These are phyloP conservation scores for Sordariomycetes sp. DNA, from an alignment of 2,329 filamentous ascomycete species.

Conservation along the genomic window DNA sequence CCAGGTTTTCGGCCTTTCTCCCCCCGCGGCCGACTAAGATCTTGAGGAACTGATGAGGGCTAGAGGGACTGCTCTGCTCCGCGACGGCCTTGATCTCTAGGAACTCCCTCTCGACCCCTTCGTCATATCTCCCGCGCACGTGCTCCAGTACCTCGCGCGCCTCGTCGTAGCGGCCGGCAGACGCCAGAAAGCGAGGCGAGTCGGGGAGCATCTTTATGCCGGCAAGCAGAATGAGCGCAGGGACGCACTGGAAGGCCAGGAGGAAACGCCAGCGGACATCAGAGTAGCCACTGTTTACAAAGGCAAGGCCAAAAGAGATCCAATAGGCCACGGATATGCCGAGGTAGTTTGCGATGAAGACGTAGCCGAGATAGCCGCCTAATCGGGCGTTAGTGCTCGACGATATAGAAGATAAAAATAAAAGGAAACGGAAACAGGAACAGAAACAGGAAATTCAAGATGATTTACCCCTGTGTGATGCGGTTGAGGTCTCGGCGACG, in stretches of 20 bases:
- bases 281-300: slow-evolving; percentile 12
- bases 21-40: slow-evolving; percentile 22
- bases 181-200: slow-evolving; percentile 21
- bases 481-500: slow-evolving; percentile 31
- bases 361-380: slow-evolving; percentile 8
- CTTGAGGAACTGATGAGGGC: slow-evolving; percentile 22
- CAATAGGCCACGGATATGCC: slow-evolving; percentile 29
- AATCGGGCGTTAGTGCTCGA: neutral
- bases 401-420: too few relatives aligned
- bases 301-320: slow-evolving; percentile 19
- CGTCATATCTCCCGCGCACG: slow-evolving; percentile 16
- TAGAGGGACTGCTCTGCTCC: slow-evolving; percentile 19
- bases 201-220: slow-evolving; percentile 28
- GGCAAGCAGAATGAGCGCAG: slow-evolving; percentile 22
- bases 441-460: slow-evolving; percentile 21
- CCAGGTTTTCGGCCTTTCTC: slow-evolving; percentile 21
- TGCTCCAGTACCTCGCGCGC: slow-evolving; percentile 20
- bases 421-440: neutral
- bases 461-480: slow-evolving; percentile 29
- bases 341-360: slow-evolving; percentile 38
- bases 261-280: slow-evolving; percentile 22
- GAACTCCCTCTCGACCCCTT: slow-evolving; percentile 18
- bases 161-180: slow-evolving; percentile 12
- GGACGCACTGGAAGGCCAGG: slow-evolving; percentile 25
- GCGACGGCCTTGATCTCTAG: slow-evolving; percentile 25